Evolutionary conservation across 2,329 filamentous ascomycete genomes (phyloP), one percentile per base, ranked within the genome.

Genomic region (Dryadomyces sulphureus): DNA sequence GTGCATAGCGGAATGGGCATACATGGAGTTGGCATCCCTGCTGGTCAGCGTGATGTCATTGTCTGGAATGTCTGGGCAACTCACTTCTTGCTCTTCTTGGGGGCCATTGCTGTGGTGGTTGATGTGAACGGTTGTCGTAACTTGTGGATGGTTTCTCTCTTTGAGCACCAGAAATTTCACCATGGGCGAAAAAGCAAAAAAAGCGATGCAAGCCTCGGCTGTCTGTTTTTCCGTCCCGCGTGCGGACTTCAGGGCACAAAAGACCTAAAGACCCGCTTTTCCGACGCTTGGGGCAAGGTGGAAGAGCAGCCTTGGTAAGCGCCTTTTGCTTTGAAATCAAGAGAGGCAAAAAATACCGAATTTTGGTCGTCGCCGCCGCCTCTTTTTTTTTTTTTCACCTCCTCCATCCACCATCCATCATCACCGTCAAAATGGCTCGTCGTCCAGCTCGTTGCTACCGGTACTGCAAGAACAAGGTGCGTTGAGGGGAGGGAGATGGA

Each of bases 391-490:
- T 46, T 35, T 39, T 57, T 59, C 58, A 60, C 36, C 41, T 19
- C 43, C 57, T 55, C 62, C 60, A 57, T 45, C 54, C 35, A 25
- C 57, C 55, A 53, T 50, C 54, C 55, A 45, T 25, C 34, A 27
- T 47, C 77, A 71, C 75, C 72, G 78, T 81, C 82, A 89, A 82
- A 77, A 98, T 98, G 92, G 92, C 92, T 67, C 88, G 92, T 73
- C 88, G 92, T 84, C 92, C 92, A 67, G 92, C 92, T 66, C 85
- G 92, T 78, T 98, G 92, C 78, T 98, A 94, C 81, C 84, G 92
- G 67, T 98, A 98, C 85, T 98, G 92, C 89, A 98, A 98, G 87
- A 98, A 96, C 84, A 95, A 95, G 88, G 88, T 94, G 68, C 73
- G 83, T 70, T 54, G 43, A 48, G 25, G 25, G 45, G 45, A 48